Base-by-base conservation (phyloP, 768 basidiomycete genomes). In the Xerocomus brunneocitrinus region DNA sequence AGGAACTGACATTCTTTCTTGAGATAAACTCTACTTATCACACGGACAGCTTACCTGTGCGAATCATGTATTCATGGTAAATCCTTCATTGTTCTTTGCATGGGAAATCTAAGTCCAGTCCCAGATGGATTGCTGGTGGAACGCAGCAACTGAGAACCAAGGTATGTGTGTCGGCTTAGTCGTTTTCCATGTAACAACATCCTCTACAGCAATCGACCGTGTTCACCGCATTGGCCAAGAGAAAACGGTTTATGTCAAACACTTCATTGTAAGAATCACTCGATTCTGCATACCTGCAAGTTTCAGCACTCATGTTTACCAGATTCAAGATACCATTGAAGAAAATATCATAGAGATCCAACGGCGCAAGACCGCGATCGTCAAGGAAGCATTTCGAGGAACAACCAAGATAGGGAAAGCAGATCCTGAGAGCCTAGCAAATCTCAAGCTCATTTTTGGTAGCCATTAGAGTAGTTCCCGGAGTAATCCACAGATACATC, bases 81-180 rank as follows among this genome's bases (percentile, higher is more conserved):
- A 74, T 36, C n/a, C 5, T 42, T 14, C 2, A 25, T 9, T 30
- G 8, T n/a, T 35, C 16, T 25, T 8, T 28, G 8, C 24, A 28
- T 12, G 2, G 10, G 13, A n/a, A 8, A 48, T 54, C 52, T 57
- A 41, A 60, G 47, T 45, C 38, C 2, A 52, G 32, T 43, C 40
- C 9, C 52, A 91, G 89, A 92, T 92, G 89, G 90, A 91, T 62
- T 92, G 89, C 59, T 91, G 90, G 90, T 92, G 90, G 90, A 92
- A 91, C 65, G 81, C 87, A 5, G 89, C 89, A 0, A 83, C 79
- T 4, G 91, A 92, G 65, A 83, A 83, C 48, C 90, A 92, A 79
- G 87, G 86, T 82, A 58, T 1, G 50, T 49, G 43, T n/a, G 8
- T 27, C 0, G 6, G 13, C n/a, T 40, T 24, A 41, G 39, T 48